These are phyloP conservation scores for Wallacemonas sp. DNA, from an alignment of 208 protist genomes.

Conservation along the genomic window DNA sequence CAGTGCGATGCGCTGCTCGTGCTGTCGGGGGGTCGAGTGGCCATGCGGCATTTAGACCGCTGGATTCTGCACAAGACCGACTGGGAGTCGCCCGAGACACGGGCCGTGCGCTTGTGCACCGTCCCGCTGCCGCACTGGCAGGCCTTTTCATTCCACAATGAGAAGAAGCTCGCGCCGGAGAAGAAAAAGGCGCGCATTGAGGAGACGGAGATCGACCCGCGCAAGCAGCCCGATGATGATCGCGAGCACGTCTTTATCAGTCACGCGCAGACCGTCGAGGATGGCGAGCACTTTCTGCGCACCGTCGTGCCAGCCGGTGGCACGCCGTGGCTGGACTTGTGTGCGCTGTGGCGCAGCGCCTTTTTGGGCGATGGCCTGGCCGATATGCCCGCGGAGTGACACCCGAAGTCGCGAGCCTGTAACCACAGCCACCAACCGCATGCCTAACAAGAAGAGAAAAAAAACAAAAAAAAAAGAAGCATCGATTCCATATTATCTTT, in stretches of 20 bases:
- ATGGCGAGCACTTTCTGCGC: conserved; percentile 65
- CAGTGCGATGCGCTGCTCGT: conserved; percentile 71
- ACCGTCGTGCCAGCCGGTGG: conserved; percentile 47
- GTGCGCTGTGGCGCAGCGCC: conserved; percentile 57
- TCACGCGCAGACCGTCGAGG: conserved; percentile 60
- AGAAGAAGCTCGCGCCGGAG: conserved; percentile 25
- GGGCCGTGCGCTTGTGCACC: conserved; percentile 47
- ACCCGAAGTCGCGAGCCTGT: too few species aligned
- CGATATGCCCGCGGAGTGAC: conserved; percentile 8
- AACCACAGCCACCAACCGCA: too few species aligned
- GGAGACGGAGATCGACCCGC: background rate
- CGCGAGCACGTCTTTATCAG: conserved; percentile 65
- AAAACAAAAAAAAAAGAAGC: too few species aligned
- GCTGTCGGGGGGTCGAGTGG: conserved; percentile 65
- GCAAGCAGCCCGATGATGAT: conserved; percentile 11
- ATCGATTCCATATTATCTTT: too few species aligned
- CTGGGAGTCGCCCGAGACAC: conserved; percentile 71
- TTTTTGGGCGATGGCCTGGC: conserved; percentile 36
- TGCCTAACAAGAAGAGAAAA: too few species aligned
- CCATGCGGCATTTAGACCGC: conserved; percentile 73
- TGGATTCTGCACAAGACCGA: conserved; percentile 80
- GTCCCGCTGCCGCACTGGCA: conserved; percentile 55
- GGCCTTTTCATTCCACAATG: conserved; percentile 64
- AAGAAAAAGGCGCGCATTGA: conserved; percentile 11
- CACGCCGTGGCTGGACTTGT: conserved; percentile 52